Conservation (phyloP, 306 rosid genomes). For the Dicorynia guianensis region DNA sequence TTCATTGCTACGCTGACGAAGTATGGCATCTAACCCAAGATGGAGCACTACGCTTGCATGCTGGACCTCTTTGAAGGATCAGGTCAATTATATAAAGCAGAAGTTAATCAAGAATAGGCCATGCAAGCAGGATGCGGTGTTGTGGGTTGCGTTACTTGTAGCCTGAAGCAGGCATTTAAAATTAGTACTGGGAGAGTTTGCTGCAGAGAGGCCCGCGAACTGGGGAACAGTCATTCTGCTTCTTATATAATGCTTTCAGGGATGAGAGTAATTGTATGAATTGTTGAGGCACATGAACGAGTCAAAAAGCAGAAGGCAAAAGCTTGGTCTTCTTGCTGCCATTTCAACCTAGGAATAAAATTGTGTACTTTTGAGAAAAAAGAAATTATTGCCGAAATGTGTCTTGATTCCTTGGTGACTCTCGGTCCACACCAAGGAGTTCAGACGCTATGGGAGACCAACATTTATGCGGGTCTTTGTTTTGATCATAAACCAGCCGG, state of each 20-base stretch:
- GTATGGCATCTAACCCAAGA: slow-evolving; percentile 31
- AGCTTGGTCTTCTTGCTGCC: slow-evolving; percentile 31
- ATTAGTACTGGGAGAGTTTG: slow-evolving; percentile 40
- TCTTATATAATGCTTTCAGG: slow-evolving; percentile 35
- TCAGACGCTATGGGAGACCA: too few relatives aligned
- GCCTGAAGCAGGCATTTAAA: slow-evolving; percentile 50
- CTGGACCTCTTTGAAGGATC: slow-evolving; percentile 51
- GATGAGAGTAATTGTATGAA: slow-evolving; percentile 20
- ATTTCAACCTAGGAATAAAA: background rate
- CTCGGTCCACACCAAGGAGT: too few relatives aligned
- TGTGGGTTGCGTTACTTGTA: slow-evolving; percentile 49
- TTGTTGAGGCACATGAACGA: slow-evolving; percentile 15
- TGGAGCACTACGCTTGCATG: slow-evolving; percentile 53
- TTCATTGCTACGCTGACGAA: slow-evolving; percentile 34
- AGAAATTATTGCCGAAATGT: too few relatives aligned
- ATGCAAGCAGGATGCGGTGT: slow-evolving; percentile 38
- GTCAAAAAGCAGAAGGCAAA: slow-evolving; percentile 39
- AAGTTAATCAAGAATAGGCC: slow-evolving; percentile 44
- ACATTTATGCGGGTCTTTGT: too few relatives aligned
- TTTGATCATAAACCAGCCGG: too few relatives aligned
- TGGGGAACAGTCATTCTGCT: slow-evolving; percentile 40
- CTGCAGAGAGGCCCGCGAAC: slow-evolving; percentile 35
- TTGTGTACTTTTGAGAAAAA: too few relatives aligned
- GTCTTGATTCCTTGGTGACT: too few relatives aligned
- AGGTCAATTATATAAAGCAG: slow-evolving; percentile 41